Conservation (phyloP, 78 protist species). For the Pigoraptor vietnamica region DNA sequence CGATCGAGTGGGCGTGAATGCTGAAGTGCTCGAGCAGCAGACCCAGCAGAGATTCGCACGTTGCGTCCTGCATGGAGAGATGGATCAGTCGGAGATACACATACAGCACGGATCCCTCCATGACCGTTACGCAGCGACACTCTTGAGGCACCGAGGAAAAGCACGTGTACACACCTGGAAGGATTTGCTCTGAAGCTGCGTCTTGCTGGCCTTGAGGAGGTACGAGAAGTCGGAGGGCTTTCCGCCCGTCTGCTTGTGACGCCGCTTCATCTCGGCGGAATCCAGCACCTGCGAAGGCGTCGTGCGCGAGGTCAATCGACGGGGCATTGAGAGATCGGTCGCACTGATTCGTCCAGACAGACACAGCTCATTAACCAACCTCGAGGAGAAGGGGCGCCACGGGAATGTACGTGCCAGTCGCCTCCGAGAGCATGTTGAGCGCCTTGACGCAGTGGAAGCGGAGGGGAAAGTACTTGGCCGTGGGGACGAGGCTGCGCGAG, state of each 20-base stretch:
- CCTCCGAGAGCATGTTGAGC: constrained; percentile 36
- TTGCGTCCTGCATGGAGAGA: constrained; percentile 3
- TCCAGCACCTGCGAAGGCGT: constrained; percentile 15
- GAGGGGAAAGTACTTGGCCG: constrained; percentile 59
- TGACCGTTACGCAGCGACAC: too few species aligned
- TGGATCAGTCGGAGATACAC: background rate
- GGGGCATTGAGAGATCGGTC: too few species aligned
- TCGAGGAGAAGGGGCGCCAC: constrained; percentile 41
- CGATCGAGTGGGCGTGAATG: constrained; percentile 40
- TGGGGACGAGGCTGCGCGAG: background rate
- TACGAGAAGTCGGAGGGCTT: constrained; percentile 26
- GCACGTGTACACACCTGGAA: constrained; percentile 30
- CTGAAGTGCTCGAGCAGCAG: constrained; percentile 38
- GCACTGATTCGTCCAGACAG: too few species aligned
- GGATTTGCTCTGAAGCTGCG: background rate
- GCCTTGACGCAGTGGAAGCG: constrained; percentile 44
- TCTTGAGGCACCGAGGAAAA: too few species aligned
- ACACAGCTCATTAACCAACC: too few species aligned
- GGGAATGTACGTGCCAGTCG: constrained; percentile 38
- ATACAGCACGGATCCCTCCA: too few species aligned
- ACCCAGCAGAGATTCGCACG: background rate
- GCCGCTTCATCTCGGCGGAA: background rate
- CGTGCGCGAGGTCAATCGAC: too few species aligned
- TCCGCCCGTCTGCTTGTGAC: too few species aligned
- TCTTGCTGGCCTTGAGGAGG: constrained; percentile 18